Base-by-base conservation (phyloP, 2,329 filamentous ascomycete species). In the Aspergillus bombycis region DNA sequence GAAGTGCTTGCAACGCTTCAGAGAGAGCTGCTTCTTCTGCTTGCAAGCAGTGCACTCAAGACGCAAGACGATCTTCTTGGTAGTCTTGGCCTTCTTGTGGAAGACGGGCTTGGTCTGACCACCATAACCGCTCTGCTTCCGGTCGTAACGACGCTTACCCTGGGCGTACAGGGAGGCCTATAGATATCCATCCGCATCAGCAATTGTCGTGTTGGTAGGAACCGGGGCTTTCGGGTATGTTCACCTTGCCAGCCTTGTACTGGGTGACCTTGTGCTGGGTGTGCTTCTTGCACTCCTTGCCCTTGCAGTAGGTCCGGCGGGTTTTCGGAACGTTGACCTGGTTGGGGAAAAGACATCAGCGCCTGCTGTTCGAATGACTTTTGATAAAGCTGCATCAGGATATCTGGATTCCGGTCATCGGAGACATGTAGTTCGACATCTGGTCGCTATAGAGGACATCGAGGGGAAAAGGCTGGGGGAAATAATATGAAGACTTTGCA, bases 1-100 rank as follows among this genome's bases (percentile, higher is more conserved):
- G 86, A 99, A 99, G 89, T 99, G 95, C 92, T 99, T 99, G 93
- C 95, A 99, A 82, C 95, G 93, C 92, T 99, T 99, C 84, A 99
- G 88, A 76, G 95, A 89, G 80, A 99, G 88, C 88, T 99, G 93
- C 84, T 89, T 90, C 91, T 97, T 98, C 82, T 93, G 90, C 91
- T 98, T 98, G 93, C 95, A 99, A 76, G 85, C 83, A 80, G 93
- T 94, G 88, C 95, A 99, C 85, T 99, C 95, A 84, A 99, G 86
- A 87, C 95, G 90, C 84, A 99, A 87, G 79, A 99, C 96, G 78
- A 99, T 91, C 91, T 99, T 99, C 92, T 99, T 99, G 82, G 95
- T 99, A 76, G 95, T 99, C 92, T 99, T 99, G 75, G 95, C 95
- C 88, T 97, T 98, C 91, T 98, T 99, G 92, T 98, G 95, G 92